These are phyloP conservation scores for Aegilops speltoides DNA, from an alignment of 176 grass and related monocot species.

Conservation along the genomic window DNA sequence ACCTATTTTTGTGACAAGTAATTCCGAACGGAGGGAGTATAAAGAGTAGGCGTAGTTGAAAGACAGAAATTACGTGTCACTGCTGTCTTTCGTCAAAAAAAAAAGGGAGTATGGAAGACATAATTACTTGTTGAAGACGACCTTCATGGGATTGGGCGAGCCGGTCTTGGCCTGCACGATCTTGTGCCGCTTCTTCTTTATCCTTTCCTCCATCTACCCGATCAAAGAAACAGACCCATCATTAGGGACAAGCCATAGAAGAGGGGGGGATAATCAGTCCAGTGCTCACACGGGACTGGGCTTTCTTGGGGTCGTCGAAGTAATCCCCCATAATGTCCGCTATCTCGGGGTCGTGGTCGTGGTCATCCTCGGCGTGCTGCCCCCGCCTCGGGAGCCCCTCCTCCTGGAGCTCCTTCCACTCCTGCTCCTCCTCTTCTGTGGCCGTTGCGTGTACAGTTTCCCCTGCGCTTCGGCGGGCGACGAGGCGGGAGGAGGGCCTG, in stretches of 20 bases:
- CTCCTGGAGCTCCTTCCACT: slow-evolving; percentile 11
- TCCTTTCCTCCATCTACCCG: slow-evolving; percentile 76
- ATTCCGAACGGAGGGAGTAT: no score
- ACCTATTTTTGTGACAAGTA: no score
- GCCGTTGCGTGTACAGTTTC: neutral
- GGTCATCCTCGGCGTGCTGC: slow-evolving; percentile 17
- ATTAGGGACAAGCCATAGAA: neutral
- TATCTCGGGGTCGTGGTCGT: slow-evolving; percentile 73
- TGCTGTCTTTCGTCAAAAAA: no score
- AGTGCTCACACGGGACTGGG: slow-evolving; percentile 60
- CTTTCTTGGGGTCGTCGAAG: slow-evolving; percentile 85
- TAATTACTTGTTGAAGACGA: slow-evolving; percentile 94
- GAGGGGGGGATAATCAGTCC: neutral
- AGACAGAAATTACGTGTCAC: neutral
- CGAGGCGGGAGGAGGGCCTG: neutral
- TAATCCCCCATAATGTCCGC: slow-evolving; percentile 75
- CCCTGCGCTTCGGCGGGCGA: neutral
- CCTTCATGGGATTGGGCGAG: slow-evolving; percentile 62
- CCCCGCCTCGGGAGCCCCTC: slow-evolving; percentile 21
- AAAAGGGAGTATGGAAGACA: neutral
- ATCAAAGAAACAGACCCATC: slow-evolving; percentile 5
- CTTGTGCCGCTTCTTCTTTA: slow-evolving; percentile 82
- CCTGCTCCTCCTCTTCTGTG: slow-evolving; percentile 18
- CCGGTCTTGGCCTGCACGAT: slow-evolving; percentile 91
- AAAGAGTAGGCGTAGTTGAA: neutral